These are phyloP conservation scores for Antitrichia curtipendula DNA, from an alignment of 225 moss, liverwort and hornwort genomes.

Conservation along the genomic window DNA sequence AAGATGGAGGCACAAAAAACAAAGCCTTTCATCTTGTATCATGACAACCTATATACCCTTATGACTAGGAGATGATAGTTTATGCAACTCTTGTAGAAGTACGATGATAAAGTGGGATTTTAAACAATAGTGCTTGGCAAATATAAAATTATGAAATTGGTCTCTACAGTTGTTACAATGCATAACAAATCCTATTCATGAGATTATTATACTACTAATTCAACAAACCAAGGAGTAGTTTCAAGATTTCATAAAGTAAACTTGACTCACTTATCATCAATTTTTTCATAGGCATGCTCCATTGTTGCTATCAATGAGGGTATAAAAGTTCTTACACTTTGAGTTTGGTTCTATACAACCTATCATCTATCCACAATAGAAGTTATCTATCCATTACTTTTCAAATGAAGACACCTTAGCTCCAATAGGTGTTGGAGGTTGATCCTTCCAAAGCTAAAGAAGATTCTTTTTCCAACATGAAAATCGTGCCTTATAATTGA, in stretches of 20 bases:
- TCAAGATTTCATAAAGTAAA: background rate
- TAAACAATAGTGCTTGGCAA: background rate
- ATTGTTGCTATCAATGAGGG: background rate
- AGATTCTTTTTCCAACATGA: accelerated
- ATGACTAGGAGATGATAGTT: background rate
- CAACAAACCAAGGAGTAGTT: background rate
- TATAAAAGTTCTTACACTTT: background rate
- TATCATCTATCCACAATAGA: background rate
- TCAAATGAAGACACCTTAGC: accelerated
- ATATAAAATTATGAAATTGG: background rate
- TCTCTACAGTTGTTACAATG: accelerated
- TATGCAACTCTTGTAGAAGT: background rate
- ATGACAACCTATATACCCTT: background rate
- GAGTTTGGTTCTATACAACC: background rate
- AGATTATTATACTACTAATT: background rate
- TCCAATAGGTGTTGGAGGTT: background rate
- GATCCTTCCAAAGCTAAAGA: background rate
- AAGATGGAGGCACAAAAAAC: background rate
- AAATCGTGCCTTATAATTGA: background rate
- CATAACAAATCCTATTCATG: background rate
- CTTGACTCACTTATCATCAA: background rate
- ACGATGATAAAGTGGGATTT: background rate
- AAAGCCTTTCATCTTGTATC: background rate
- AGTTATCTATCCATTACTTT: accelerated
- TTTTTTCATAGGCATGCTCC: background rate